Percentiles rank a stretch among this genome's conserved stretches.
Evolutionary conservation across 164 flowering plant genomes (phyloP).

Genomic region (Aristolochia contorta): DNA sequence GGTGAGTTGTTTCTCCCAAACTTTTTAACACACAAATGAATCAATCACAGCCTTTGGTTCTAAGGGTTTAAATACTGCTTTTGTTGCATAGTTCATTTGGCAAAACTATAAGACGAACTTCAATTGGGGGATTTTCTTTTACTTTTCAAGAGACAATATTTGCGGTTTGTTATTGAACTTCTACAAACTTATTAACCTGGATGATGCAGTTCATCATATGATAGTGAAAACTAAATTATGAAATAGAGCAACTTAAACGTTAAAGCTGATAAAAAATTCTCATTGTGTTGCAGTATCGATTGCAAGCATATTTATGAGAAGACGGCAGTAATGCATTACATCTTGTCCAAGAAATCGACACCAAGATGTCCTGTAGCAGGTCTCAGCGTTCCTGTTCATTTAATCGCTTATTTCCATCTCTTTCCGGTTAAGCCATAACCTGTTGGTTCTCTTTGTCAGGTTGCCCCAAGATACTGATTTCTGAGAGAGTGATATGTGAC

Average conservation of each 20-base stretch:
- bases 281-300: slow-evolving; percentile 43
- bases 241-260: neutral
- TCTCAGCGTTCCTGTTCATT: slow-evolving; percentile 10
- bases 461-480: slow-evolving; percentile 53
- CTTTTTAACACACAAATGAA: too few species aligned
- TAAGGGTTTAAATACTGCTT: too few species aligned
- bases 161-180: too few species aligned
- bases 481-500: slow-evolving; percentile 50
- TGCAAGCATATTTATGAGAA: slow-evolving; percentile 95
- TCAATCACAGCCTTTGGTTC: too few species aligned
- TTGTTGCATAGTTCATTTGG: too few species aligned
- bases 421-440: neutral
- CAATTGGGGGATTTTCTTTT: too few species aligned
- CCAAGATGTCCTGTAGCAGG: slow-evolving; percentile 75
- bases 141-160: too few species aligned
- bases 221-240: too few species aligned
- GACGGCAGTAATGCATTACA: slow-evolving; percentile 44
- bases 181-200: too few species aligned
- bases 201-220: too few species aligned
- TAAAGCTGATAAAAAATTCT: neutral
- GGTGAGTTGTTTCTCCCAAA: slow-evolving; percentile 27
- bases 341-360: slow-evolving; percentile 22
- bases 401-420: neutral
- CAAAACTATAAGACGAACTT: too few species aligned
- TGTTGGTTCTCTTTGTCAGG: slow-evolving; percentile 19